Evolutionary conservation across 441 rosid genomes (phyloP), one percentile per base, ranked within the genome.

Genomic region (Lepidium campestre): DNA sequence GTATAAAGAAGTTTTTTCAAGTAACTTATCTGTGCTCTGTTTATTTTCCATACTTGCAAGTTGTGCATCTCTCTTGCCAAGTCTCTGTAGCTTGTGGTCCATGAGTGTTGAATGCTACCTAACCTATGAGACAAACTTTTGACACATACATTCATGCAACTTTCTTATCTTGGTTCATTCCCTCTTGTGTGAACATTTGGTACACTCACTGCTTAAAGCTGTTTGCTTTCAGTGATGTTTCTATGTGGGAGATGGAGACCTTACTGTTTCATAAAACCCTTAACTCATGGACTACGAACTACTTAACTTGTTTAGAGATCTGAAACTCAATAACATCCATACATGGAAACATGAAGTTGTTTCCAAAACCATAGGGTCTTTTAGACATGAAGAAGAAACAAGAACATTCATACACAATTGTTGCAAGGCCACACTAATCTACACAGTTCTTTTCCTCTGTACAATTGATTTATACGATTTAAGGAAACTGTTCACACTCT

Each of bases 61-160:
- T 62, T 65, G 70, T 48, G 49, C 50, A 58, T 69, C 47, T 58
- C 55, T 17, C 65, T 68, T 49, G n/a, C 60, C 52, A 57, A 49
- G 39, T 34, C 12, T 31, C 47, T 62, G 70, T 62, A 62, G 73
- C 54, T 56, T 64, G 59, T 65, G 64, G 73, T 68, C 77, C 70
- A 68, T 37, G 63, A 44, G 15, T 53, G 9, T 40, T 63, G 75
- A 52, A 65, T 34, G 39, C 34, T 65, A 57, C 49, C 68, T 45
- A 70, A 68, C 25, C 42, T 58, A 13, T 41, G 74, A 42, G 74
- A 75, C 73, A 75, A 69, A 32, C 70, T 40, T 58, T 56, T 70
- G 80, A 78, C 69, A 18, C 66, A 29, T 73, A 29, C 60, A 55
- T 59, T 67, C 58, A 7, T 63, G 78, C 79, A 77, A 79, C 78